A percentile compares a stretch with the other conserved stretches of the same genome.
phyloP scores from a whole-genome alignment of 192 early-diverging fungal species.

The Funneliformis mosseae region DNA sequence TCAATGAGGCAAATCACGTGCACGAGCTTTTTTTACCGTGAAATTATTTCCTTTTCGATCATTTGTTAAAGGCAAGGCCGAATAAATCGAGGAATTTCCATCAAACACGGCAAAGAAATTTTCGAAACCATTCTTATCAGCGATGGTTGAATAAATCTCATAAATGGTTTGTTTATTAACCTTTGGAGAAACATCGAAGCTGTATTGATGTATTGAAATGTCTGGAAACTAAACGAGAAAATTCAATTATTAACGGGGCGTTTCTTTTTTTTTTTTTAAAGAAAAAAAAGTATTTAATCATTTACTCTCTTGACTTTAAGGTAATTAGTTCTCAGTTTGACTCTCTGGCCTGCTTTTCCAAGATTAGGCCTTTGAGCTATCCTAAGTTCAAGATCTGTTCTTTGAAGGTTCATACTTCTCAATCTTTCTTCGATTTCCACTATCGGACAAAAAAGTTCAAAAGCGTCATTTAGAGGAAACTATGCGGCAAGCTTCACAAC shows the following conservation, averaged over 20 bases:
- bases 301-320: background rate
- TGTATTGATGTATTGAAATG: background rate
- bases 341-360: background rate
- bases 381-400: background rate
- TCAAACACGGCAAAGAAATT: background rate
- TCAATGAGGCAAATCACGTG: background rate
- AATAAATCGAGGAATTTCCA: slow-evolving; percentile 6
- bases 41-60: background rate
- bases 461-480: too few species aligned
- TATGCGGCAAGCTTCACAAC: too few species aligned
- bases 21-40: background rate
- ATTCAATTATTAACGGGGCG: background rate
- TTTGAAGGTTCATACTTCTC: background rate
- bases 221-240: background rate
- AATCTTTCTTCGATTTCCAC: background rate
- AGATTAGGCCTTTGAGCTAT: background rate
- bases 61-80: background rate
- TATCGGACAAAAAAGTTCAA: background rate
- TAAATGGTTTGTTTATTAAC: background rate
- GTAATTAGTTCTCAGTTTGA: background rate
- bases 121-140: background rate
- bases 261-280: background rate
- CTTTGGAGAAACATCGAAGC: background rate
- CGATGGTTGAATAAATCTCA: background rate
- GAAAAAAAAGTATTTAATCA: background rate